phyloP scores from a whole-genome alignment of 768 basidiomycete genomes.

The Suillus discolor region DNA sequence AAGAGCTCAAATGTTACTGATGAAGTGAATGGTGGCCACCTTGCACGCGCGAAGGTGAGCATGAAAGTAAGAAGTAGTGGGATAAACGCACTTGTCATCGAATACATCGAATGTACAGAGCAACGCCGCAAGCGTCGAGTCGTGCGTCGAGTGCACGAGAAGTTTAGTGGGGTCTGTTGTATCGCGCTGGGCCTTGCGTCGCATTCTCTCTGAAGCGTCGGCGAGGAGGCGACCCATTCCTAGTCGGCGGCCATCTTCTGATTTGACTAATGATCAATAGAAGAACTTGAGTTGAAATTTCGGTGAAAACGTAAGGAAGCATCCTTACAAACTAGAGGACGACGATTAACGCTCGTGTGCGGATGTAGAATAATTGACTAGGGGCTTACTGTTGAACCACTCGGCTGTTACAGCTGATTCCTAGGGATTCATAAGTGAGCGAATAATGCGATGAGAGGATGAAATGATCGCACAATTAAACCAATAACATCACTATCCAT shows the following conservation, averaged over 20 bases:
- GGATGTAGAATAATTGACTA: not conserved
- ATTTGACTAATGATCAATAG: slow-evolving; percentile 52
- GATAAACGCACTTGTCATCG: slow-evolving; percentile 57
- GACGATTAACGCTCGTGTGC: slow-evolving; percentile 11
- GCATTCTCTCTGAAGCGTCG: slow-evolving; percentile 66
- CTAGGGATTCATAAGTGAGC: slow-evolving; percentile 32
- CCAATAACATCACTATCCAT: slow-evolving; percentile 61
- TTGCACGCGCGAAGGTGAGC: slow-evolving; percentile 21
- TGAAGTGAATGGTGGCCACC: slow-evolving; percentile 79
- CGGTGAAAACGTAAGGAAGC: not conserved
- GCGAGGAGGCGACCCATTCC: slow-evolving; percentile 77
- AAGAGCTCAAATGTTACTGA: slow-evolving; percentile 78
- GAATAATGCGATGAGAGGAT: not conserved
- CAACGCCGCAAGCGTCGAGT: slow-evolving; percentile 68
- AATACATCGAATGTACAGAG: slow-evolving; percentile 69
- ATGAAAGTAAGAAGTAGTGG: not conserved
- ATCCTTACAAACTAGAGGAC: slow-evolving; percentile 25
- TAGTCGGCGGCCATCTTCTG: slow-evolving; percentile 71
- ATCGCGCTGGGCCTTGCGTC: slow-evolving; percentile 50
- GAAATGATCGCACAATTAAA: slow-evolving; percentile 48
- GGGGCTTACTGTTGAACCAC: slow-evolving; percentile 66
- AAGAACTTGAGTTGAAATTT: slow-evolving; percentile 7
- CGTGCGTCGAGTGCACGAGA: slow-evolving; percentile 72
- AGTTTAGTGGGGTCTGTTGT: slow-evolving; percentile 57
- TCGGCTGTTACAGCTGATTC: slow-evolving; percentile 76